Base-by-base conservation (phyloP, 2,329 filamentous ascomycete species). In the Alternaria dauci region DNA sequence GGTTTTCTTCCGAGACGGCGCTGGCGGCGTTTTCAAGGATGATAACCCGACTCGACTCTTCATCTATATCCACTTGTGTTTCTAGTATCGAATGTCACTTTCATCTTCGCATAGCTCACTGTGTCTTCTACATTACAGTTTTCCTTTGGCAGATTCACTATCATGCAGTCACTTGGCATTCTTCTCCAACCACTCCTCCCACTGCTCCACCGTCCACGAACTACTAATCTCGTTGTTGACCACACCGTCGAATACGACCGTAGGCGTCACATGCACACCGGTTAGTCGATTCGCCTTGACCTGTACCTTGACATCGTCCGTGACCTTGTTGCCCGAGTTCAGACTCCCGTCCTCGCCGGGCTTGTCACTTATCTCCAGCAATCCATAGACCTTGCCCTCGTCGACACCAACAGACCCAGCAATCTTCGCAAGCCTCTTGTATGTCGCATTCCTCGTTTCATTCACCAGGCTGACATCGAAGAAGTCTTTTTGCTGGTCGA, bases 241-340 rank as follows among this genome's bases (percentile, higher is more conserved):
- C 25, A 96, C 87, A 0, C 94, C 93, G 79, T 98, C 89, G 77
- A 96, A 94, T 51, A 96, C 84, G 20, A 94, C 93, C 0, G 94
- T 97, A 2, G 94, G 94, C 42, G 92, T 94, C 41, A 97, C 92
- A 81, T 98, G 94, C 43, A 97, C 88, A 12, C 94, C 91, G 8
- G 91, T 86, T 68, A 95, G 80, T 43, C 94, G 84, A 71, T 92
- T 85, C 77, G 89, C 89, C 85, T 94, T 96, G 63, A 94, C 88
- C 71, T 94, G 82, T 50, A 92, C 79, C 84, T 97, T 97, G 56
- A 97, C 79, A 78, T 97, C 93, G 75, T 91, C 86, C 25, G 94
- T 97, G 52, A 96, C 90, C 58, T 83, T 82, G 76, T 98, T 97
- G 0, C 94, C 94, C 8, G 75, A 78, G 76, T 98, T 98, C 77